Evolutionary conservation across 2,329 filamentous ascomycete species (phyloP), one percentile per base, ranked within the genome.

Genomic region (Penicillium vulpinum): DNA sequence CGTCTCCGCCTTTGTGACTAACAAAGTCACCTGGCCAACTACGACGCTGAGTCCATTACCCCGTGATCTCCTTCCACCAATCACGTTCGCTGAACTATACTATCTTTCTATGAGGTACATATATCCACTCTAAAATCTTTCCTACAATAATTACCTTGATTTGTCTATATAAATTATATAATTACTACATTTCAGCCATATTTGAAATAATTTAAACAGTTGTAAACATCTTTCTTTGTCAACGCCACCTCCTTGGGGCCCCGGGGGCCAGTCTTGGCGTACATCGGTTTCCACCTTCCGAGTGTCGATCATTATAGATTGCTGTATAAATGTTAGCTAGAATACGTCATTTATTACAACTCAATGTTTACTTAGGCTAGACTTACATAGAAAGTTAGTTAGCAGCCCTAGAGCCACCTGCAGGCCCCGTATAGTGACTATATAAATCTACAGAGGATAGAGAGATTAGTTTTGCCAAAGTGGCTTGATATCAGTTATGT

Each of bases 1-100:
- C 13, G 38, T 33, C 38, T 50, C 61, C 55, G 50, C 53, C 47
- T 48, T 47, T 35, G 28, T 62, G 58, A 58, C 58, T 57, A 57
- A 59, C 55, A 18, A 54, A 57, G 53, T 61, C 60, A 51, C 38
- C 48, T 53, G 29, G 41, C 50, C 46, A 46, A 46, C 38, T 48
- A 35, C 44, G 28, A 40, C 28, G 16, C n/a, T 5, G 52, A 50
- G 28, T 55, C 51, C 21, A 54, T 55, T 55, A 55, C 45, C 52
- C 52, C 45, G 47, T 55, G 38, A 51, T 51, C 36, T 13, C 22
- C 18, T 43, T 16, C 52, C 45, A 22, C 52, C 52, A 55, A 55
- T 55, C 46, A 55, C 38, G 38, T 26, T 29, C n/a, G 8, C 26
- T 29, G 45, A 22, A 51, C 35, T 43, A 43, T 50, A 54, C 35